Evolutionary conservation across 768 basidiomycete species (phyloP).

Genomic region (Hemileccinum impolitum): DNA sequence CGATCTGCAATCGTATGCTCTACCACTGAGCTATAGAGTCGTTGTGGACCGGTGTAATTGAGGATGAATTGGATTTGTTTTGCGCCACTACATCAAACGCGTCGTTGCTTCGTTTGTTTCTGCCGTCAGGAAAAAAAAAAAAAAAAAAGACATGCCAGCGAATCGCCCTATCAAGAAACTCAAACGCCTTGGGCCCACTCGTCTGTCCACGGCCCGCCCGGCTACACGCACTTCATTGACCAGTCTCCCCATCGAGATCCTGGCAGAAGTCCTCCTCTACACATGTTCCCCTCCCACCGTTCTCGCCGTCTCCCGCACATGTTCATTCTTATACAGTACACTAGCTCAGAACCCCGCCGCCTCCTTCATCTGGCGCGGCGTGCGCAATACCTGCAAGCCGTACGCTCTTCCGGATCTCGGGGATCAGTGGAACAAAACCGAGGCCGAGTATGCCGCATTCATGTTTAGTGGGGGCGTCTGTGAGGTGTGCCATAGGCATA

Average conservation of each 20-base stretch:
- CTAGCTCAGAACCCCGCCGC: slow-evolving; percentile 44
- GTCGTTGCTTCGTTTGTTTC: too few species aligned
- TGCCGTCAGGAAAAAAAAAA: too few species aligned
- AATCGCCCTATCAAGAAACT: slow-evolving; percentile 5
- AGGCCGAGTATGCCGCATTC: slow-evolving; percentile 61
- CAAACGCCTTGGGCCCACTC: background rate
- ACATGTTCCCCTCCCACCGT: slow-evolving; percentile 53
- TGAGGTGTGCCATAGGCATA: slow-evolving; percentile 47
- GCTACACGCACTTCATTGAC: slow-evolving; percentile 8
- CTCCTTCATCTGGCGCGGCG: slow-evolving; percentile 57
- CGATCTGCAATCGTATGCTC: slow-evolving; percentile 62
- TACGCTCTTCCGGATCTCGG: slow-evolving; percentile 41
- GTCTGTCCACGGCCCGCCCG: background rate
- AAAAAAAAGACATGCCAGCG: background rate
- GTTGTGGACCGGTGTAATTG: too few species aligned
- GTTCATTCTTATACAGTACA: slow-evolving; percentile 49
- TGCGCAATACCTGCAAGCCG: slow-evolving; percentile 38
- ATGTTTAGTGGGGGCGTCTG: slow-evolving; percentile 58
- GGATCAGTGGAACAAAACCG: slow-evolving; percentile 39
- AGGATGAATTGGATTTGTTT: too few species aligned
- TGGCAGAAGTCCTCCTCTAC: slow-evolving; percentile 57
- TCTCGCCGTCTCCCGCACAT: slow-evolving; percentile 56
- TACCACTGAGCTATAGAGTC: slow-evolving; percentile 46
- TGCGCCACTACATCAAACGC: too few species aligned
- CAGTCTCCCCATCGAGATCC: slow-evolving; percentile 56